Evolutionary conservation across 2,329 filamentous ascomycete species (phyloP).

Genomic region (Talaromyces verruculosus): DNA sequence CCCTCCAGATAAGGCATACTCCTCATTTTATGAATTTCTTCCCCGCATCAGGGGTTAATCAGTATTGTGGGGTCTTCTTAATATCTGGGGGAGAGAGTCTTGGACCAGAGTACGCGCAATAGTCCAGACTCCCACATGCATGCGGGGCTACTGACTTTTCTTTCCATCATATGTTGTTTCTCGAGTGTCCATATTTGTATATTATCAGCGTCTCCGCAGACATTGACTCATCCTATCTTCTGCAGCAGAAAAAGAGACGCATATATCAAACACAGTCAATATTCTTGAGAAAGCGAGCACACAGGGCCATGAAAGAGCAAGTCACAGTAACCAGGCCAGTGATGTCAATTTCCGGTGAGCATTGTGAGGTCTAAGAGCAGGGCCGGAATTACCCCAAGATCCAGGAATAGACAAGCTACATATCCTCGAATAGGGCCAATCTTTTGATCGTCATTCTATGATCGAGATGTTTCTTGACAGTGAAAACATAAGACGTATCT

Average conservation of each 20-base stretch:
- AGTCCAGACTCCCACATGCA: neutral
- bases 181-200: too few species aligned
- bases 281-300: neutral
- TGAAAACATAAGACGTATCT: too few species aligned
- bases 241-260: neutral
- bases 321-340: neutral
- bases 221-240: neutral
- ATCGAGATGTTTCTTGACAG: neutral
- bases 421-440: neutral
- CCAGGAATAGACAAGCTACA: neutral
- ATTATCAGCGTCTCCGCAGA: neutral
- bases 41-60: neutral
- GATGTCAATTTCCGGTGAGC: neutral
- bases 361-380: neutral
- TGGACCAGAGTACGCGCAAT: neutral
- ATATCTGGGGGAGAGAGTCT: neutral
- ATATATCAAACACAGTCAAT: neutral
- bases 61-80: neutral
- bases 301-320: neutral
- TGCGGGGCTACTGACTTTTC: neutral
- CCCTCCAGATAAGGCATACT: neutral
- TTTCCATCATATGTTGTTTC: neutral
- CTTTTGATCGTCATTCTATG: neutral
- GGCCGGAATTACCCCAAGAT: neutral
- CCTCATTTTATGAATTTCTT: neutral